These are phyloP conservation scores for Malus hybrid DNA, from an alignment of 331 rosid species.

Conservation along the genomic window DNA sequence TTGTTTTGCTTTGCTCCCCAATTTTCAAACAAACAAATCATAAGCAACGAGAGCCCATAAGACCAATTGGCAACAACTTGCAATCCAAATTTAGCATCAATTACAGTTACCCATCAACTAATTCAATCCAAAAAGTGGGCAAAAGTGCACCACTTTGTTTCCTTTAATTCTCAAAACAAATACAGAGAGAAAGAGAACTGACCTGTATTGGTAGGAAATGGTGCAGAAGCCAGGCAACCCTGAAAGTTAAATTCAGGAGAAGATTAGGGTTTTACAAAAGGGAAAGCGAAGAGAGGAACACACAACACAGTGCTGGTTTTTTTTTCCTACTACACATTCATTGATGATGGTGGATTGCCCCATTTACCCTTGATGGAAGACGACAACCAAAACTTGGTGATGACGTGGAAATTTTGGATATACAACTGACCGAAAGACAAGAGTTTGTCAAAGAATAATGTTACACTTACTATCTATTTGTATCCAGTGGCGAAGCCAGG, in stretches of 20 bases:
- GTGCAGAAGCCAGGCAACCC: neutral
- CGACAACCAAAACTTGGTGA: neutral
- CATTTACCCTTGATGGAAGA: too few species aligned
- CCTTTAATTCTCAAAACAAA: neutral
- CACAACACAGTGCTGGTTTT: neutral
- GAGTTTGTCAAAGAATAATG: neutral
- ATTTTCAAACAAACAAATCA: neutral
- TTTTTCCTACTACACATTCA: neutral
- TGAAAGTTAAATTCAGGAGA: neutral
- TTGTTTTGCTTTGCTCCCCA: neutral
- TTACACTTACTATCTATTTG: too few species aligned
- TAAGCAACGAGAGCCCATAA: neutral
- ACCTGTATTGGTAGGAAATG: slow-evolving; percentile 1
- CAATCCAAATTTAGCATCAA: neutral
- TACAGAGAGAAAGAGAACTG: neutral
- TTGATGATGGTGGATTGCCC: neutral
- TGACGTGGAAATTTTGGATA: neutral
- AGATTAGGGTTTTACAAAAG: slow-evolving; percentile 14
- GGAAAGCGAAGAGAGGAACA: neutral
- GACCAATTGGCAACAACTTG: neutral
- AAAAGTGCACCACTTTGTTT: neutral
- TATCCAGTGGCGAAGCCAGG: too few species aligned
- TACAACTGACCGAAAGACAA: neutral
- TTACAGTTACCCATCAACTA: neutral
- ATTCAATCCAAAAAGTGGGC: neutral